phyloP scores from a whole-genome alignment of 176 grass and related monocot genomes.

The Pontederia paniculata region DNA sequence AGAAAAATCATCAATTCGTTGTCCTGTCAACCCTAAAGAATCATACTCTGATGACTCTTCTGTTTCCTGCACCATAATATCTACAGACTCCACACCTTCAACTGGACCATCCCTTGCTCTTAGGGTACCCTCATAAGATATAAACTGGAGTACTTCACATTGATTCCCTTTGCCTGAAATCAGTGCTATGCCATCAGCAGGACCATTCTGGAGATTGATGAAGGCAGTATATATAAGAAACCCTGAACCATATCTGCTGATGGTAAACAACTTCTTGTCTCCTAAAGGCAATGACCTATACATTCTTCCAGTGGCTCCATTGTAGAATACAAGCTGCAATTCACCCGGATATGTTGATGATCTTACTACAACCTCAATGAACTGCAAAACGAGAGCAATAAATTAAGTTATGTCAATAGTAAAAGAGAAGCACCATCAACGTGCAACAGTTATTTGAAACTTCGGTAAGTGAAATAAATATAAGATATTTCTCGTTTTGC shows the following conservation, averaged over 20 bases:
- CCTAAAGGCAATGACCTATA: conserved; percentile 21
- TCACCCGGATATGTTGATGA: conserved; percentile 17
- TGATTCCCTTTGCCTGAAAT: conserved; percentile 5
- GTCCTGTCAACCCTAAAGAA: conserved; percentile 22
- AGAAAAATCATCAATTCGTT: conserved; percentile 8
- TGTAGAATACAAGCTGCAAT: conserved; percentile 24
- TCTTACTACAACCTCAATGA: conserved; percentile 23
- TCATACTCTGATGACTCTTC: conserved; percentile 20
- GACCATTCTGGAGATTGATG: conserved; percentile 22
- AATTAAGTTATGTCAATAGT: background rate
- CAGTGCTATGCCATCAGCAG: conserved; percentile 30
- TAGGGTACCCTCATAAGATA: conserved; percentile 27
- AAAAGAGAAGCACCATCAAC: too few relatives aligned
- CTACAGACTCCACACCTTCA: conserved; percentile 16
- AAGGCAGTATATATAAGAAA: conserved; percentile 22
- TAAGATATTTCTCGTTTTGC: too few relatives aligned
- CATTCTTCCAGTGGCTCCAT: conserved; percentile 29
- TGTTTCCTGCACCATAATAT: conserved; percentile 26
- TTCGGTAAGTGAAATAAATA: too few relatives aligned
- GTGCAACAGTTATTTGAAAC: too few relatives aligned
- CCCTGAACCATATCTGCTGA: background rate
- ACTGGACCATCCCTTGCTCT: conserved; percentile 30
- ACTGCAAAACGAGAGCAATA: conserved; percentile 15
- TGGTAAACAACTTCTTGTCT: conserved; percentile 10
- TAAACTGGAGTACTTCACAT: conserved; percentile 19